Evolutionary conservation across 768 basidiomycete species (phyloP).

Genomic region (Lentinus tigrinus): DNA sequence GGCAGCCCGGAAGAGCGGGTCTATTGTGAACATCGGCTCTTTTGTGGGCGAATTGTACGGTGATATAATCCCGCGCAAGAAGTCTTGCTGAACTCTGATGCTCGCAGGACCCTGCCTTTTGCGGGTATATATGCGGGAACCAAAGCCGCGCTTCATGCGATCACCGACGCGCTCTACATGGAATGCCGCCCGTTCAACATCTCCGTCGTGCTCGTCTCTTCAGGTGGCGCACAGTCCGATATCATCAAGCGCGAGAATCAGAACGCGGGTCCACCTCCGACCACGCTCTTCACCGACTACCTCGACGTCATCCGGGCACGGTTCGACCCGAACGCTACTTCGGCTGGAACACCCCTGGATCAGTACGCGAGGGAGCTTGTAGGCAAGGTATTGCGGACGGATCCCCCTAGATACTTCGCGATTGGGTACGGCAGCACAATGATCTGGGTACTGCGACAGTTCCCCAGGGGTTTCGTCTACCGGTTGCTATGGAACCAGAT

Average conservation of each 20-base stretch:
- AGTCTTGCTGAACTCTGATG: conserved; percentile 17
- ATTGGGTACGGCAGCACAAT: background rate
- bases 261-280: conserved; percentile 38
- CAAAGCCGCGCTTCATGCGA: conserved; percentile 57
- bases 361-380: conserved; percentile 17
- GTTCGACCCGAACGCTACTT: conserved; percentile 48
- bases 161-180: conserved; percentile 69
- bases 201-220: conserved; percentile 65
- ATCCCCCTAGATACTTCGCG: conserved; percentile 11
- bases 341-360: conserved; percentile 13
- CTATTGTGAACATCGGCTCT: conserved; percentile 77
- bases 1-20: conserved; percentile 59
- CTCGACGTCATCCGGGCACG: conserved; percentile 53
- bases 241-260: conserved; percentile 49
- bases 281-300: conserved; percentile 54
- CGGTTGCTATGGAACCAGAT: background rate
- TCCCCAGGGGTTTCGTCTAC: background rate
- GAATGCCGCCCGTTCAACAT: conserved; percentile 75
- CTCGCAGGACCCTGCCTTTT: conserved; percentile 66
- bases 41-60: conserved; percentile 61
- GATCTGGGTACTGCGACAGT: background rate
- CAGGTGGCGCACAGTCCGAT: conserved; percentile 67
- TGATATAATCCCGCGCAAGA: conserved; percentile 25
- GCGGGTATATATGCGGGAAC: conserved; percentile 56
- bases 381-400: background rate